Evolutionary conservation across 306 rosid genomes (phyloP).

Genomic region (Urtica urens): DNA sequence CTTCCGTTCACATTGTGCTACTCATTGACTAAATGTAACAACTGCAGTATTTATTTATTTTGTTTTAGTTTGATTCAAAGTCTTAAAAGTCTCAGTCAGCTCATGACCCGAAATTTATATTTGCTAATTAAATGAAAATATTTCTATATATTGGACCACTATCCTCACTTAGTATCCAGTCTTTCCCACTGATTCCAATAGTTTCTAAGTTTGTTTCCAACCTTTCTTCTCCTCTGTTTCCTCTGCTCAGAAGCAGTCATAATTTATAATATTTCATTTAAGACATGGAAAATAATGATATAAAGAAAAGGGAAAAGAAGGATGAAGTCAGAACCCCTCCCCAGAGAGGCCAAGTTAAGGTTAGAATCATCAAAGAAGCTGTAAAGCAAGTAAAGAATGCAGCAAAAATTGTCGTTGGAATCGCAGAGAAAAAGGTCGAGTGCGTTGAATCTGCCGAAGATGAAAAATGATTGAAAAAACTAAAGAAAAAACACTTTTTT

Average conservation of each 20-base stretch:
- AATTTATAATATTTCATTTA: not conserved
- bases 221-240: not conserved
- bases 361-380: not conserved
- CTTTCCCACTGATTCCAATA: not conserved
- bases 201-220: not conserved
- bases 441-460: not conserved
- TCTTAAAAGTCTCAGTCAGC: no score
- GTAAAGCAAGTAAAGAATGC: not conserved
- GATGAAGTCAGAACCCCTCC: not conserved
- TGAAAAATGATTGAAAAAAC: not conserved
- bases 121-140: not conserved
- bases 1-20: no score
- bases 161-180: not conserved
- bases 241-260: not conserved
- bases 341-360: constrained; percentile 1
- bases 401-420: not conserved
- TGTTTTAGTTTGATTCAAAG: no score
- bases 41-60: no score
- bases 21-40: no score
- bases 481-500: no score
- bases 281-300: not conserved
- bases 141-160: not conserved
- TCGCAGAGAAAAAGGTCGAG: not conserved
- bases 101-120: no score
- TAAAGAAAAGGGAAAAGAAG: not conserved